Evolutionary conservation across 768 basidiomycete genomes (phyloP), one percentile per base, ranked within the genome.

Genomic region (Boletus eberwhitei): DNA sequence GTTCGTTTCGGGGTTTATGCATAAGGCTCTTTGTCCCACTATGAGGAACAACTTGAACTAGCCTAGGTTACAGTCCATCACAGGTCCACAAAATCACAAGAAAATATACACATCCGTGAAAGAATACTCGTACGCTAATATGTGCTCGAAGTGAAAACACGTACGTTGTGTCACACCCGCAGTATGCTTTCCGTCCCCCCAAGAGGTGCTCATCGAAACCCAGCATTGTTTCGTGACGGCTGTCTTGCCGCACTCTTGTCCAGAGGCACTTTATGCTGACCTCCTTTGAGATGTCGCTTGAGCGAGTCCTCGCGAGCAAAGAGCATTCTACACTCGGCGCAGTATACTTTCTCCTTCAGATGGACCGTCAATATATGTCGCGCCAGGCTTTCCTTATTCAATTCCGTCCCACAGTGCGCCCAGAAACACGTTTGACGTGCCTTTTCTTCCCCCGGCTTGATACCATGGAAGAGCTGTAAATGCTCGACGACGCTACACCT

Each of bases 281-380:
- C 31, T 22, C 64, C 62, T 34, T 57, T 69, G 0, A 50, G 17
- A 26, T 69, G 68, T 9, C 68, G 59, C 57, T 57, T 67, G 19
- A 71, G 53, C 2, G 68, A 70, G 24, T 70, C 68, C n/a, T 56
- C 64, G 0, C 70, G 66, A 34, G 70, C 64, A 59, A 71, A 70
- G 11, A 0, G 16, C 44, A 44, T 2, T 24, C 62, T 57, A 19
- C 70, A 70, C 9, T 42, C 11, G 2, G 3, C 0, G 5, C 70
- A 72, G 1, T 43, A 32, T 2, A 50, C 55, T 19, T 29, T 46
- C 21, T 61, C 46, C 54, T 55, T 64, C 13, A 63, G 40, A 36
- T 70, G 70, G 0, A 72, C 58, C 12, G 70, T 48, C 39, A 61
- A 37, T 17, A 70, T 59, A 29, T 72, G 69, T 1, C 70, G 62